Evolutionary conservation across 106 monocot genomes (phyloP).

Genomic region (Ottelia alismoides): DNA sequence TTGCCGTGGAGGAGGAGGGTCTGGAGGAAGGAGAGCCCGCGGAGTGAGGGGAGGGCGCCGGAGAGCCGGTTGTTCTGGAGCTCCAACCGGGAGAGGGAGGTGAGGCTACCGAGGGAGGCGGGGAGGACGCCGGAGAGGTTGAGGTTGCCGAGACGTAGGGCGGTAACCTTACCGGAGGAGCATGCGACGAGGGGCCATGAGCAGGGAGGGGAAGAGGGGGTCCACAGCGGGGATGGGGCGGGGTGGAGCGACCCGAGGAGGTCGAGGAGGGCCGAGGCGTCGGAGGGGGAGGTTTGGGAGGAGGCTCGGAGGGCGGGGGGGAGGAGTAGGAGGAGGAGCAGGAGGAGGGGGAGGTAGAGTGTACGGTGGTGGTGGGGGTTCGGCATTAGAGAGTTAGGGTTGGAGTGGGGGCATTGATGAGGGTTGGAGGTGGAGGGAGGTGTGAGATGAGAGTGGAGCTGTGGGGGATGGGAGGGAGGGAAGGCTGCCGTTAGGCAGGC

Average conservation of each 20-base stretch:
- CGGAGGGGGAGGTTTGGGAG: background rate
- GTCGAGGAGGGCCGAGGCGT: background rate
- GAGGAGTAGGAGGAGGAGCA: background rate
- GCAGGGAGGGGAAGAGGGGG: no score
- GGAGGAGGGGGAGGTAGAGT: background rate
- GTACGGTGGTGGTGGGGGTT: no score
- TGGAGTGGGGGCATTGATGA: no score
- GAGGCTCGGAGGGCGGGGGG: background rate
- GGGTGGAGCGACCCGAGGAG: background rate
- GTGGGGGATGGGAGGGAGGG: no score
- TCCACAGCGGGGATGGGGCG: constrained; percentile 11
- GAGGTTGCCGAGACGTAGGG: constrained; percentile 46
- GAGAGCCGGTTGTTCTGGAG: constrained; percentile 31
- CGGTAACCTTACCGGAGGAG: constrained; percentile 21
- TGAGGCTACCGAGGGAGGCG: constrained; percentile 20
- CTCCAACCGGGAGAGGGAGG: constrained; percentile 42
- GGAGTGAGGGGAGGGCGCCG: constrained; percentile 38
- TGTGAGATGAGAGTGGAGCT: no score
- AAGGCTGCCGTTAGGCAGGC: no score
- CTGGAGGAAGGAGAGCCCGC: constrained; percentile 26
- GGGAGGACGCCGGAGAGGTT: constrained; percentile 22
- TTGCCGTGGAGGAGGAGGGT: no score
- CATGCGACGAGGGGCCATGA: constrained; percentile 30
- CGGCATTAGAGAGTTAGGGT: no score
- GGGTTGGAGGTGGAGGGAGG: no score